Evolutionary conservation across 805 yeast genomes (phyloP).

Genomic region (Yarrowia sp.): DNA sequence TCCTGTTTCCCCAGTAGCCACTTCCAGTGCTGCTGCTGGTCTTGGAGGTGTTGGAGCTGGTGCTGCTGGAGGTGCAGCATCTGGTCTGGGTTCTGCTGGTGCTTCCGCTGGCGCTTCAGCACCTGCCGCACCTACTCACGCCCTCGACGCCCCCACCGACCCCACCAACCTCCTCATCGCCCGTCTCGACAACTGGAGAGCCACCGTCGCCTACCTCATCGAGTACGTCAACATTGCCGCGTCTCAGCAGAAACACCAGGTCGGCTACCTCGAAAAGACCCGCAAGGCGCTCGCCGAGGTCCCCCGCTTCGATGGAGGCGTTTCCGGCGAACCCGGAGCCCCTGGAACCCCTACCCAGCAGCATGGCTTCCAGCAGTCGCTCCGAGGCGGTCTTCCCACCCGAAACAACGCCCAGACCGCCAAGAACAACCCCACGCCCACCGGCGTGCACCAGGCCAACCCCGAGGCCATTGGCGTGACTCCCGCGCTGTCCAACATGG

Average conservation of each 20-base stretch:
- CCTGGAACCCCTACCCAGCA: conserved; percentile 2
- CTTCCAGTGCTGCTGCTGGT: not conserved
- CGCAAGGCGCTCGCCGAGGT: conserved; percentile 38
- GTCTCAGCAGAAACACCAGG: conserved; percentile 35
- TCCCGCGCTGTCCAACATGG: conserved; percentile 39
- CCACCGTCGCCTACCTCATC: conserved; percentile 36
- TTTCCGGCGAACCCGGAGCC: not conserved
- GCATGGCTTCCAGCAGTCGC: conserved; percentile 27
- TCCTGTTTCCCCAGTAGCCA: not conserved
- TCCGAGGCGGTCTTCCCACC: conserved; percentile 23
- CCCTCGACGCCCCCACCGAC: conserved; percentile 33
- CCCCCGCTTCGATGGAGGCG: conserved; percentile 39
- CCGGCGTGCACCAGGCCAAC: conserved; percentile 27
- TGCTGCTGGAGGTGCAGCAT: not conserved
- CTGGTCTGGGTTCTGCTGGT: not conserved
- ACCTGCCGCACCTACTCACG: not conserved
- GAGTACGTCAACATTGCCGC: conserved; percentile 38
- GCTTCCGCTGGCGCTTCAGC: not conserved
- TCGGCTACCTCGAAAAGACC: conserved; percentile 40
- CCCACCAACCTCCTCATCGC: conserved; percentile 41
- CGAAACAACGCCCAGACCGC: conserved; percentile 29
- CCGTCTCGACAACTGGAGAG: conserved; percentile 44
- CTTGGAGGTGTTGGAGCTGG: not conserved
- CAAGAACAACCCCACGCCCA: conserved; percentile 19
- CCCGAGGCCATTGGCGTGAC: conserved; percentile 36